Base-by-base conservation (phyloP, 306 rosid species). In the Urtica urens region DNA sequence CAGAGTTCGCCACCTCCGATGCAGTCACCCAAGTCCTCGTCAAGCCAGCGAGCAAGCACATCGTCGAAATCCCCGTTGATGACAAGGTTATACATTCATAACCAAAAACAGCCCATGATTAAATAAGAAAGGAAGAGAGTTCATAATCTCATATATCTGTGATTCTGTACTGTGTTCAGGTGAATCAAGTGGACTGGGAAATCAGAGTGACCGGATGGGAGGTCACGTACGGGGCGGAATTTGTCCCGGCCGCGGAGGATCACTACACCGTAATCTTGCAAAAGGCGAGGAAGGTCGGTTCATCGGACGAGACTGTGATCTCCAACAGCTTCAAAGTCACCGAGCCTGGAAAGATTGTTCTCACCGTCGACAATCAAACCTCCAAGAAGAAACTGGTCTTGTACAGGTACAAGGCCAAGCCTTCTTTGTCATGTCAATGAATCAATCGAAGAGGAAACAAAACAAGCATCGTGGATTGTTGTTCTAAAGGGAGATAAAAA, bases 301-400 rank as follows among this genome's bases (percentile, higher is more conserved):
- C 75, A 3, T 31, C 74, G 2, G 95, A 81, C 10, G 95, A 90
- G 63, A 79, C 93, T 3, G 72, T 79, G 6, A 79, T 84, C 25
- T 25, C 35, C 3, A 68, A 74, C 70, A 80, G 71, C 75, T 90
- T 70, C 70, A 90, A 77, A 46, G 39, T 61, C 17, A 87, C 95
- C 1, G 96, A 82, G 60, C 21, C 83, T 5, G 96, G 96, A 13
- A 77, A 77, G 72, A 74, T 86, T 37, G 74, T 84, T 38, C 93
- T 90, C 68, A 79, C 69, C 68, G 63, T 90, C 38, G 92, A 84
- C 53, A 84, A 84, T 70, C 95, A 74, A 60, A 70, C 80, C 70
- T 81, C 87, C 31, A 90, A 84, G 78, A 90, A 84, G 86, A 90
- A 90, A 93, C 84, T 84, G 70, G 81, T 90, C 55, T 69, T 90